Evolutionary conservation across 2,329 filamentous ascomycete genomes (phyloP).

Genomic region (Aureobasidium lini): DNA sequence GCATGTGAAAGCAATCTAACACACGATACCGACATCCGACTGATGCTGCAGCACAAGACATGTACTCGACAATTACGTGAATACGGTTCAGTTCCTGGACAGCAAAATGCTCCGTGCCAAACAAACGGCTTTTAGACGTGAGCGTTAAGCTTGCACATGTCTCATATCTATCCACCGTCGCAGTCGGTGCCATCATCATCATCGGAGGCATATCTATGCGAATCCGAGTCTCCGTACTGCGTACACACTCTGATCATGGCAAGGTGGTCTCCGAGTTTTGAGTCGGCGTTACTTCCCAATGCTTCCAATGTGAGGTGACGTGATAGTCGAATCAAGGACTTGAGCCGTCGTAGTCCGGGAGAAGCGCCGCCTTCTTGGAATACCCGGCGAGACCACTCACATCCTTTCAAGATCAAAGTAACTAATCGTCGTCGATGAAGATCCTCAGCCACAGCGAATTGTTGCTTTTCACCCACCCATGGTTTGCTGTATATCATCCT

Average conservation of each 20-base stretch:
- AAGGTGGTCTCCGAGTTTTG: not conserved
- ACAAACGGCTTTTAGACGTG: slow-evolving; percentile 1
- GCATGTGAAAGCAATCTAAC: slow-evolving; percentile 13
- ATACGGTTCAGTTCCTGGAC: not conserved
- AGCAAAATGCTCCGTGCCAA: slow-evolving; percentile 6
- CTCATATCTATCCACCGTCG: not conserved
- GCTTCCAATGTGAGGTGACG: slow-evolving; percentile 3
- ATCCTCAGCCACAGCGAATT: not conserved
- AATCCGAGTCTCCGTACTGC: not conserved
- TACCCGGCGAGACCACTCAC: not conserved
- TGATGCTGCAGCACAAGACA: not conserved
- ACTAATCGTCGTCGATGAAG: not conserved
- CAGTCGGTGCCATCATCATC: not conserved
- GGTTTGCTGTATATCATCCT: not conserved
- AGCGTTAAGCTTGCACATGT: slow-evolving; percentile 8
- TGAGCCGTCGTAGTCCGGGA: not conserved
- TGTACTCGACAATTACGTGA: slow-evolving; percentile 3
- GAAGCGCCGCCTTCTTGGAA: not conserved
- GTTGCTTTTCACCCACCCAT: slow-evolving; percentile 2
- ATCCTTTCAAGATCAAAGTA: not conserved
- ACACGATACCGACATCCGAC: not conserved
- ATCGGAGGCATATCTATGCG: not conserved
- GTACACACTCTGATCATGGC: not conserved
- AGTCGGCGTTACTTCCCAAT: not conserved
- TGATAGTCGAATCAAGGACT: not conserved